Conservation (phyloP, 2,329 filamentous ascomycete genomes). For the Diaporthe helianthi region DNA sequence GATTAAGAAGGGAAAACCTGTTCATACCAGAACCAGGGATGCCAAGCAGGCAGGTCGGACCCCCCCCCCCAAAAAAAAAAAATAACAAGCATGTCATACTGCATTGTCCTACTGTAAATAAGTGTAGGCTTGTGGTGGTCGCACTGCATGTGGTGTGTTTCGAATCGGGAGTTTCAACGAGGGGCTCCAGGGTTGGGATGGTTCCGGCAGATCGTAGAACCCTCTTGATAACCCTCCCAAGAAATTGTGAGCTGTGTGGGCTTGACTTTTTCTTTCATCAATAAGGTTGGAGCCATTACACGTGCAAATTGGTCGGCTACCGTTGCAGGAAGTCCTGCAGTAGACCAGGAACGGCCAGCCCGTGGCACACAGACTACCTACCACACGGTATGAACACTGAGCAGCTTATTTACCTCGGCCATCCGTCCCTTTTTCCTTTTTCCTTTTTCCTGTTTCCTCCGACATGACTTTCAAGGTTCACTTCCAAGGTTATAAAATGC, state of each 20-base stretch:
- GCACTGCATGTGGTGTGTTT: constrained; percentile 4
- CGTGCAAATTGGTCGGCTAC: not conserved
- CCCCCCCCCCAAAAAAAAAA: no score
- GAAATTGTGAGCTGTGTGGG: not conserved
- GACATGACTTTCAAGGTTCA: no score
- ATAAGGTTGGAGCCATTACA: not conserved
- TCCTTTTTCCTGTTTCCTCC: not conserved
- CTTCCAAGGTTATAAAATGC: no score
- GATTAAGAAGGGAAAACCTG: no score
- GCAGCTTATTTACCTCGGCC: not conserved
- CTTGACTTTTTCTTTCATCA: not conserved
- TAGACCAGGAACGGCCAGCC: not conserved
- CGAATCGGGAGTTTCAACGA: not conserved
- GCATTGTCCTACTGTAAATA: no score
- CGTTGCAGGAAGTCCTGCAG: constrained; percentile 12
- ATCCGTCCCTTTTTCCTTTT: not conserved
- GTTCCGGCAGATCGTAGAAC: not conserved
- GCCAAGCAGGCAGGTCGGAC: not conserved
- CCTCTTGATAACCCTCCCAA: not conserved
- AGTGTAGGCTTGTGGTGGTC: not conserved
- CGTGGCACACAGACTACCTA: not conserved
- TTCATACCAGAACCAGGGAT: not conserved
- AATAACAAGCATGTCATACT: not conserved
- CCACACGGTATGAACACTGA: no score
- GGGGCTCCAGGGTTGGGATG: not conserved